A percentile compares a stretch with the other conserved stretches of the same genome.
phyloP scores from a whole-genome alignment of 306 rosid genomes.

The Malus orientalis region DNA sequence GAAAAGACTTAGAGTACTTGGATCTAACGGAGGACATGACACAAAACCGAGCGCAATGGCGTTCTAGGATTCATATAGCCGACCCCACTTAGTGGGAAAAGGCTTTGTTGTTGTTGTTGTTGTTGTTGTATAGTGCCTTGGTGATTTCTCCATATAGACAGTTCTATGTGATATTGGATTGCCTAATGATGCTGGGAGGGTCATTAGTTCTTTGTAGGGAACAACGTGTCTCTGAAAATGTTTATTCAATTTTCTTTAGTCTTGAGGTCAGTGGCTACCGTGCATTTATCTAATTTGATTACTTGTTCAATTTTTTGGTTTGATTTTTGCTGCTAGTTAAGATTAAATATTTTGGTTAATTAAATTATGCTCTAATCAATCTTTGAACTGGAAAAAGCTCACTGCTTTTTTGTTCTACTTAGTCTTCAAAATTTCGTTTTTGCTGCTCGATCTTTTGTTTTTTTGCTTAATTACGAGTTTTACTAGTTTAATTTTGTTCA shows the following conservation, averaged over 20 bases:
- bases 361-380: conserved; percentile 35
- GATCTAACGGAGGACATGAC: too few relatives aligned
- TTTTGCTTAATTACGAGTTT: background rate
- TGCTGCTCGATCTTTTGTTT: conserved; percentile 15
- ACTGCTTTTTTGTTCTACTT: background rate
- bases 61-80: too few relatives aligned
- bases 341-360: background rate
- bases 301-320: background rate
- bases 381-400: conserved; percentile 15
- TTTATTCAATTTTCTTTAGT: background rate
- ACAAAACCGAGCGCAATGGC: too few relatives aligned
- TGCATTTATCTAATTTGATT: conserved; percentile 13
- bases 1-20: too few relatives aligned
- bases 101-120: too few relatives aligned
- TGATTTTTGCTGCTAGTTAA: background rate
- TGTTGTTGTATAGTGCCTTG: too few relatives aligned
- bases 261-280: conserved; percentile 33
- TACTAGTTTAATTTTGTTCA: background rate
- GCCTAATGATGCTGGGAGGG: too few relatives aligned
- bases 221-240: too few relatives aligned
- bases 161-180: too few relatives aligned
- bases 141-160: too few relatives aligned
- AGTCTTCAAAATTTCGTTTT: background rate
- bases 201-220: too few relatives aligned
- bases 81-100: too few relatives aligned